Evolutionary conservation across 495 filamentous ascomycete genomes (phyloP), one percentile per base, ranked within the genome.

Genomic region (Pyrenopolyporus hunteri): DNA sequence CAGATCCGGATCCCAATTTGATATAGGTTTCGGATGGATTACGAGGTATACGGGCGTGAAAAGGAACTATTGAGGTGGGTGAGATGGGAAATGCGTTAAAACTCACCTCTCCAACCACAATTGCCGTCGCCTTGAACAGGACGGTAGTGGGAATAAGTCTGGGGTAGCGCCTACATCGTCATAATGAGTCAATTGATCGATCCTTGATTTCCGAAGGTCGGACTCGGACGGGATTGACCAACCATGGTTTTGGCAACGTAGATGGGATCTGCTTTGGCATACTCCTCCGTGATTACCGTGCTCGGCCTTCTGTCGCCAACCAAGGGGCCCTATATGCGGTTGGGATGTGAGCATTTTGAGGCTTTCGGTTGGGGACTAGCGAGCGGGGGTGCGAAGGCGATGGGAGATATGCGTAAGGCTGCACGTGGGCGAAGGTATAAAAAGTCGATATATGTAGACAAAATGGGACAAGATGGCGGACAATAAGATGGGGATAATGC

Each of bases 51-150:
- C 39, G 42, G 43, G 50, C 17, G 22, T 49, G 63, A 62, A 62
- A 42, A 32, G 55, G 42, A 42, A 45, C 39, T 37, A 43, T 43
- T 47, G 23, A 17, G 55, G 48, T 22, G 28, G 14, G 19, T 42
- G 9, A 58, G 29, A 28, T 28, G 37, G 64, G 17, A 59, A 36
- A 58, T 33, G 16, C 28, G 26, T 32, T 4, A 20, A 37, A 29
- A 77, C 73, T 71, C 83, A 97, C 93, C 94, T 87, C 94, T 83
- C 93, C 94, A 98, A 63, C 94, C 94, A 77, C 94, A 98, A 69
- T 95, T 93, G 31, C 94, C 94, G 76, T 98, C 94, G 16, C 94
- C 93, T 71, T 87, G 87, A 74, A 96, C 87, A 3, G 87, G 88
- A 35, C 94, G 90, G 66, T 90, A 94, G 66, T 92, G 86, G 11